Conservation (phyloP, 2,329 filamentous ascomycete species). For the Xylaria digitata region DNA sequence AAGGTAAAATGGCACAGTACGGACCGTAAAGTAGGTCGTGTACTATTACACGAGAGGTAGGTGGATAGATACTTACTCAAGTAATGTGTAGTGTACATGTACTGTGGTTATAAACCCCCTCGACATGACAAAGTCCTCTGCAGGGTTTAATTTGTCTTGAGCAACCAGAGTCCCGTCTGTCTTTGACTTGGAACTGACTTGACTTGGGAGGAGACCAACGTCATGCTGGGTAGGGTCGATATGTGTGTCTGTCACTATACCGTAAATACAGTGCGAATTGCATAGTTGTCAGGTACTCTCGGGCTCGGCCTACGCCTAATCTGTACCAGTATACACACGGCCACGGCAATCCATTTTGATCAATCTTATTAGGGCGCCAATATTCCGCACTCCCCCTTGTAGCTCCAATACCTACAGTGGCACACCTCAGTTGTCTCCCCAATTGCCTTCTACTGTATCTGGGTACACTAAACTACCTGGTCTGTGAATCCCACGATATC, state of each 20-base stretch:
- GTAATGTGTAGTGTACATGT: conserved; percentile 4
- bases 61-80: not conserved
- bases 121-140: conserved; percentile 41
- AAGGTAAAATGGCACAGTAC: too few species aligned
- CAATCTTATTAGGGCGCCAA: conserved; percentile 31
- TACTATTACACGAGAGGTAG: too few species aligned
- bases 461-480: too few species aligned
- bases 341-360: conserved; percentile 12
- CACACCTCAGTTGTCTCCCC: too few species aligned
- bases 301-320: conserved; percentile 3
- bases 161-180: conserved; percentile 7
- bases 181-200: conserved; percentile 8
- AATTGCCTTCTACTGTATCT: too few species aligned
- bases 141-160: conserved; percentile 41
- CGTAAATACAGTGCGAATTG: conserved; percentile 28
- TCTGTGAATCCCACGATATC: too few species aligned
- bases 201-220: not conserved
- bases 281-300: too few species aligned
- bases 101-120: conserved; percentile 10
- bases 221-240: conserved; percentile 5
- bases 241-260: conserved; percentile 4
- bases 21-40: too few species aligned
- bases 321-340: conserved; percentile 11
- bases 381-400: conserved; percentile 37
- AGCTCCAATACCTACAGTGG: not conserved